Percentiles rank a stretch among this genome's conserved stretches.
Conservation (phyloP, 2,329 filamentous ascomycete species). For the Paraphoma chrysanthemicola region DNA sequence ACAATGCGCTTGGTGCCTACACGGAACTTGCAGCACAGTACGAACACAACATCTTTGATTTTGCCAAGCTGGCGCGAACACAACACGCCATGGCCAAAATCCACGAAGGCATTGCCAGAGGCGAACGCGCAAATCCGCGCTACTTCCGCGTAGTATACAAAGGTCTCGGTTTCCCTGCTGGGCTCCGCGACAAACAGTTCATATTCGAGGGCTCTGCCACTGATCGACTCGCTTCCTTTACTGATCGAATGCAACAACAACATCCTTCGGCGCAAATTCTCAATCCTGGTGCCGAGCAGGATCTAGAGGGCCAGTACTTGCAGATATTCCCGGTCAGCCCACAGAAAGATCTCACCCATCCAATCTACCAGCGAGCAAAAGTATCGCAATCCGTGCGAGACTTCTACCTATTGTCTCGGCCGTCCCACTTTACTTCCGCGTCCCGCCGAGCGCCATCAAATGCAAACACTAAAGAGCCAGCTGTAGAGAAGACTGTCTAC, state of each 20-base stretch:
- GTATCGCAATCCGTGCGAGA: conserved; percentile 85
- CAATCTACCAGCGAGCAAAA: conserved; percentile 86
- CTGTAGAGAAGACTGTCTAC: conserved; percentile 83
- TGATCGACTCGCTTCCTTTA: conserved; percentile 82
- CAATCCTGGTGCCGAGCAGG: conserved; percentile 71
- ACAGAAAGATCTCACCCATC: conserved; percentile 81
- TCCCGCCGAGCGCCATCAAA: conserved; percentile 73
- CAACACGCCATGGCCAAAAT: conserved; percentile 91
- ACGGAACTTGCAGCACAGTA: conserved; percentile 92
- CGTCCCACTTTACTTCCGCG: conserved; percentile 80
- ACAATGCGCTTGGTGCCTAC: conserved; percentile 84
- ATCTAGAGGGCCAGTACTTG: conserved; percentile 89
- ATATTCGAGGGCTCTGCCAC: conserved; percentile 83
- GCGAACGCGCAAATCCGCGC: conserved; percentile 77
- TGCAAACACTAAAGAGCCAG: conserved; percentile 72
- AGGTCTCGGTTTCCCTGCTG: conserved; percentile 84
- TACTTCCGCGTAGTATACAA: conserved; percentile 93
- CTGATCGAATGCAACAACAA: conserved; percentile 89
- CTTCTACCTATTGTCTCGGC: conserved; percentile 79
- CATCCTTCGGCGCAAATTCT: conserved; percentile 86
- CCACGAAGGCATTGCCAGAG: conserved; percentile 85
- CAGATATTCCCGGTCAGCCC: conserved; percentile 81
- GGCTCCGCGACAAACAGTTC: conserved; percentile 86
- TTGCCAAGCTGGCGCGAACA: conserved; percentile 85
- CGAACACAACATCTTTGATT: conserved; percentile 87